Percentiles rank a stretch among this genome's conserved stretches.
Evolutionary conservation across 2,329 filamentous ascomycete species (phyloP).

Genomic region (Diplodia scrobiculata): DNA sequence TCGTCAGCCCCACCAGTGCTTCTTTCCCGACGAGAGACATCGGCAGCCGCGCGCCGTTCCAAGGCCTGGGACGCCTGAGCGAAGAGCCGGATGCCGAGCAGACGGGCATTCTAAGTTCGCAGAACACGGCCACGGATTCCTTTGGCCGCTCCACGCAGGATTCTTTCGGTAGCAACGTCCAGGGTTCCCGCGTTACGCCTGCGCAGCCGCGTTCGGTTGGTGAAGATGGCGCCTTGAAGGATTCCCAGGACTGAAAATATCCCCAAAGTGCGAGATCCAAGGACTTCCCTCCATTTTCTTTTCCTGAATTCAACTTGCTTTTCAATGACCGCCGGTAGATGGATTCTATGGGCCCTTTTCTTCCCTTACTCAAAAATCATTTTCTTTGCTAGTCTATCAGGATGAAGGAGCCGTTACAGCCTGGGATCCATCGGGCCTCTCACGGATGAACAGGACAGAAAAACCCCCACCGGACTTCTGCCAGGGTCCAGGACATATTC

Average conservation of each 20-base stretch:
- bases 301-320: background rate
- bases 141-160: background rate
- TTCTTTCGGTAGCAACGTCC: constrained; percentile 1
- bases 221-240: background rate
- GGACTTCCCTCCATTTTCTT: background rate
- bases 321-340: background rate
- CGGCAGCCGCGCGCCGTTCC: background rate
- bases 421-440: background rate
- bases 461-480: background rate
- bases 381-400: background rate
- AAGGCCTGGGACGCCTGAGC: background rate
- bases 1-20: background rate
- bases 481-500: background rate
- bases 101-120: background rate
- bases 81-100: background rate
- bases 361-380: background rate
- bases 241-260: background rate
- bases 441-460: background rate
- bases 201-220: background rate
- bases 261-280: background rate
- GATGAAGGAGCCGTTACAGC: background rate
- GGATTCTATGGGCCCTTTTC: background rate
- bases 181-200: background rate
- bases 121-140: background rate
- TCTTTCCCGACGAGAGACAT: too few relatives aligned